These are phyloP conservation scores for Diutina neorugosa DNA, from an alignment of 1,139 yeast species.

Conservation along the genomic window DNA sequence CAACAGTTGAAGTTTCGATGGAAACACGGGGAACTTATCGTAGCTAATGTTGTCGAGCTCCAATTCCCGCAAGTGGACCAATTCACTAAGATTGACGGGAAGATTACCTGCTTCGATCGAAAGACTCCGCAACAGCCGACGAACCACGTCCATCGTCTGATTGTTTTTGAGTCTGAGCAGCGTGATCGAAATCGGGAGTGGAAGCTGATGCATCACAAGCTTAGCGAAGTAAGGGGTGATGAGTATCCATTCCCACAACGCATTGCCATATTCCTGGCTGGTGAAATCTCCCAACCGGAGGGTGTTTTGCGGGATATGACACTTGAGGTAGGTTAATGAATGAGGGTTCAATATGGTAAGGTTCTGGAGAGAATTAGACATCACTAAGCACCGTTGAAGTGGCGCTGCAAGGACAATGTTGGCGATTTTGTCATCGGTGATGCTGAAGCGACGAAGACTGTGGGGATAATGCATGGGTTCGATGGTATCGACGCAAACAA, in stretches of 20 bases:
- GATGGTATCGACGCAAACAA: not conserved
- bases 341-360: not conserved
- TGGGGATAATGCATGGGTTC: not conserved
- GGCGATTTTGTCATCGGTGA: not conserved
- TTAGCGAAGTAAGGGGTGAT: not conserved
- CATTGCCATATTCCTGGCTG: not conserved
- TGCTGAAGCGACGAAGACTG: not conserved
- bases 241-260: not conserved
- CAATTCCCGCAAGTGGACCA: not conserved
- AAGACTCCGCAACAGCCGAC: not conserved
- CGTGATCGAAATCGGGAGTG: not conserved
- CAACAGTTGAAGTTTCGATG: not conserved
- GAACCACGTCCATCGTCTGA: not conserved
- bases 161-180: not conserved
- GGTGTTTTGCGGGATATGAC: not conserved
- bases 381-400: not conserved
- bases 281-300: not conserved
- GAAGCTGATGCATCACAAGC: not conserved
- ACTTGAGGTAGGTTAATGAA: not conserved
- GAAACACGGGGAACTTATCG: not conserved
- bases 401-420: not conserved
- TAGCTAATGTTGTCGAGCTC: not conserved
- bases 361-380: not conserved
- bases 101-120: not conserved
- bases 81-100: not conserved